Evolutionary conservation across 139 green algal species (phyloP).

Genomic region (Ostreobium quekettii): DNA sequence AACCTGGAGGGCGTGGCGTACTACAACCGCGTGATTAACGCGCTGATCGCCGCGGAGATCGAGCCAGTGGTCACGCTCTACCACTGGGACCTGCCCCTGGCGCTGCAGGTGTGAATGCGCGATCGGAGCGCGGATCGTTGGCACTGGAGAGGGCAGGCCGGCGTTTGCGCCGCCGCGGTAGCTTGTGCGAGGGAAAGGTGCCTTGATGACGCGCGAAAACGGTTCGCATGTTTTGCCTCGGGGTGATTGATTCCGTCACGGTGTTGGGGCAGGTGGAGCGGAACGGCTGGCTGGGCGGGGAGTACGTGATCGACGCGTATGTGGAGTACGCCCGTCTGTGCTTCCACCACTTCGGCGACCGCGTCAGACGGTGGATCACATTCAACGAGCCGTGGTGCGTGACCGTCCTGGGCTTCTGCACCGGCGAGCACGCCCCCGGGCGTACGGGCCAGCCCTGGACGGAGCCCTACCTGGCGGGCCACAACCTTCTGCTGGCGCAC

Average conservation of each 20-base stretch:
- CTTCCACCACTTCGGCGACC: slow-evolving; percentile 33
- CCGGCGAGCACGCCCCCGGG: slow-evolving; percentile 26
- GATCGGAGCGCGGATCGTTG: background rate
- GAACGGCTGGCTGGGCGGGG: slow-evolving; percentile 27
- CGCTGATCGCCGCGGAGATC: slow-evolving; percentile 25
- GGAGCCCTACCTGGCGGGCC: slow-evolving; percentile 34
- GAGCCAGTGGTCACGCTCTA: slow-evolving; percentile 29
- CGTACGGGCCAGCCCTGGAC: slow-evolving; percentile 11
- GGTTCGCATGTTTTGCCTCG: background rate
- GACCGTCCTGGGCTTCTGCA: slow-evolving; percentile 21
- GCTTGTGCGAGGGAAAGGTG: background rate
- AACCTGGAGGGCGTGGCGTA: slow-evolving; percentile 27
- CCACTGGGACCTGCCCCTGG: slow-evolving; percentile 34
- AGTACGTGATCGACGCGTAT: slow-evolving; percentile 26
- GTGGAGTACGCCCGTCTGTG: slow-evolving; percentile 26
- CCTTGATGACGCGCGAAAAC: background rate
- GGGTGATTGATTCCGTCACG: background rate
- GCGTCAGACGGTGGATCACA: slow-evolving; percentile 21
- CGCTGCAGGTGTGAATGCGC: background rate
- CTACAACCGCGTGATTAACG: slow-evolving; percentile 30
- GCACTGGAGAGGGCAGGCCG: background rate
- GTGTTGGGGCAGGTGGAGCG: slow-evolving; percentile 19
- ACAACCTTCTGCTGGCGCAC: slow-evolving; percentile 30
- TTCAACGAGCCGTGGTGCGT: slow-evolving; percentile 32
- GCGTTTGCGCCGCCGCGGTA: background rate